Conservation (phyloP, 1,284 basidiomycete genomes). For the Pulchroboletus neoregius region DNA sequence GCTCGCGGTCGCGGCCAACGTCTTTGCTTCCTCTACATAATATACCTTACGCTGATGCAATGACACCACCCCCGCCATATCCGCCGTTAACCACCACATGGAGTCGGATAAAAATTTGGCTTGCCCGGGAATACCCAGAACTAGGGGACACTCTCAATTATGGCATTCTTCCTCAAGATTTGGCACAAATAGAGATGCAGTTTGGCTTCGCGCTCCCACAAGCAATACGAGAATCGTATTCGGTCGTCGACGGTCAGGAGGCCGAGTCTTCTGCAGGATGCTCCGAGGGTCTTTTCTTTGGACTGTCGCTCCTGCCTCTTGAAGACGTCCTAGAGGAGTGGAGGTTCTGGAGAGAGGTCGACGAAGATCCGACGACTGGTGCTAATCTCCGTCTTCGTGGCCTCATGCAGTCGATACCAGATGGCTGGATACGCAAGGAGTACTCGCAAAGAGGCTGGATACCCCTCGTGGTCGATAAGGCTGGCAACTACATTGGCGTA, state of each 20-base stretch:
- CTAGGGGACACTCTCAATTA: slow-evolving; percentile 89
- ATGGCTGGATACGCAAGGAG: slow-evolving; percentile 84
- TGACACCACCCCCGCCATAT: slow-evolving; percentile 46
- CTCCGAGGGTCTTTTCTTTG: slow-evolving; percentile 87
- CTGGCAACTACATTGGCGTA: slow-evolving; percentile 95
- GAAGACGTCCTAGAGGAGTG: slow-evolving; percentile 92
- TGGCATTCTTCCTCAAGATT: slow-evolving; percentile 71
- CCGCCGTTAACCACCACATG: slow-evolving; percentile 77
- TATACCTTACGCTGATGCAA: slow-evolving; percentile 41
- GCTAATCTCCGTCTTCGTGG: slow-evolving; percentile 67
- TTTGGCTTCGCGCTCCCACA: slow-evolving; percentile 78
- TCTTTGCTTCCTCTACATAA: slow-evolving; percentile 68
- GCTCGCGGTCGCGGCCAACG: slow-evolving; percentile 50
- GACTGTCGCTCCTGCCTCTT: slow-evolving; percentile 76
- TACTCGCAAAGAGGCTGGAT: slow-evolving; percentile 97
- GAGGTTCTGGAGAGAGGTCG: slow-evolving; percentile 90
- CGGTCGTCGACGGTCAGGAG: slow-evolving; percentile 82
- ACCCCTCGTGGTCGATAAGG: slow-evolving; percentile 89
- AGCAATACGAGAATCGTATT: slow-evolving; percentile 80
- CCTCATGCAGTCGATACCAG: slow-evolving; percentile 87
- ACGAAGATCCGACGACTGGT: slow-evolving; percentile 78
- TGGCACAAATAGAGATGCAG: slow-evolving; percentile 75
- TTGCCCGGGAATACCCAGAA: slow-evolving; percentile 81
- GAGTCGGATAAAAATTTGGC: slow-evolving; percentile 73
- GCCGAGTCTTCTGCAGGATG: slow-evolving; percentile 80